These are phyloP conservation scores for Globisporangium cylindrosporum DNA, from an alignment of 352 stramenopile species.

Conservation along the genomic window DNA sequence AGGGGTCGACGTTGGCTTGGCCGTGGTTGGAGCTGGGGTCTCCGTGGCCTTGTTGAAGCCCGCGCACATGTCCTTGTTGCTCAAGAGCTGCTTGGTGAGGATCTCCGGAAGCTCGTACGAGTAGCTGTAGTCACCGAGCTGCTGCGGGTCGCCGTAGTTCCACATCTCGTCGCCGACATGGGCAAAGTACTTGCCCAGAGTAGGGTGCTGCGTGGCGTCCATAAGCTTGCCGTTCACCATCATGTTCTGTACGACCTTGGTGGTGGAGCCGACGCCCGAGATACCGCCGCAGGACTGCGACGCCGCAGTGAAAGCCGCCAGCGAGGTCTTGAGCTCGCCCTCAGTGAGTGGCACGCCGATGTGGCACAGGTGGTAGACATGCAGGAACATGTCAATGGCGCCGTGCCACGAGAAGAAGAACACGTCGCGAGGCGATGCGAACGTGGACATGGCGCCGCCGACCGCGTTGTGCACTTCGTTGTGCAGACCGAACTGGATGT, in stretches of 20 bases:
- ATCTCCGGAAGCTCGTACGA: conserved; percentile 60
- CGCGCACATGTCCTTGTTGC: conserved; percentile 61
- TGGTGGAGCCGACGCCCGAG: conserved; percentile 35
- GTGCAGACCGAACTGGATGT: conserved; percentile 59
- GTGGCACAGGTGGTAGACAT: conserved; percentile 65
- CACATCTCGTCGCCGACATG: conserved; percentile 50
- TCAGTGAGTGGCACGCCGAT: conserved; percentile 48
- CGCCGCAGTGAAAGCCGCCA: conserved; percentile 34
- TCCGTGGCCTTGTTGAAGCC: conserved; percentile 30
- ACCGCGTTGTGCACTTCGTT: conserved; percentile 61
- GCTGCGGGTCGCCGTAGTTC: conserved; percentile 56
- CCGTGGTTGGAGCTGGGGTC: conserved; percentile 22
- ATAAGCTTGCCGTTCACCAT: conserved; percentile 37
- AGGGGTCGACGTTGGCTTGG: conserved; percentile 20
- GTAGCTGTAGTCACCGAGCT: conserved; percentile 70
- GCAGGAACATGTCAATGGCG: conserved; percentile 63
- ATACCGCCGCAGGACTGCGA: conserved; percentile 47
- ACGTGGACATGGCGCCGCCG: conserved; percentile 47
- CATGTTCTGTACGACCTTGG: conserved; percentile 39
- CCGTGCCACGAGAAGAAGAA: conserved; percentile 75
- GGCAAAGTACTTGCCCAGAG: conserved; percentile 56
- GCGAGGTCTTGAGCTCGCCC: conserved; percentile 33
- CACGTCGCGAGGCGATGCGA: conserved; percentile 46
- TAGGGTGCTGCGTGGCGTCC: conserved; percentile 55
- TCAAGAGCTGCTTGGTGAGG: conserved; percentile 56